Evolutionary conservation across 805 yeast species (phyloP).

Genomic region (Candida yuanshanica): DNA sequence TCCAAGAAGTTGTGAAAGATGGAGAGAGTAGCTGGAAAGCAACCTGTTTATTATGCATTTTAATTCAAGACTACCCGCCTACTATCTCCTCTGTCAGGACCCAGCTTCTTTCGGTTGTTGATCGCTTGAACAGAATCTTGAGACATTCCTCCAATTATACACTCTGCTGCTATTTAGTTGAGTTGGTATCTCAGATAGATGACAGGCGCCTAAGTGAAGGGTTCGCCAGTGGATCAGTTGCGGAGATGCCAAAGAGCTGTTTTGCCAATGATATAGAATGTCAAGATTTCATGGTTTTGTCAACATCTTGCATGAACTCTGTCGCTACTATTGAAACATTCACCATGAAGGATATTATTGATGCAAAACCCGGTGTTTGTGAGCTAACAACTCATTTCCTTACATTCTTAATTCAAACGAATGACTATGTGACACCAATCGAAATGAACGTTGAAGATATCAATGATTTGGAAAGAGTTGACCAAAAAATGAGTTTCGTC

Average conservation of each 20-base stretch:
- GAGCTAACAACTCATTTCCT: conserved; percentile 11
- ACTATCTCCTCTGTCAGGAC: neutral
- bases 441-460: conserved; percentile 13
- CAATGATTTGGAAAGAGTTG: conserved; percentile 1
- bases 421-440: conserved; percentile 17
- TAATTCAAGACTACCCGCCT: conserved; percentile 19
- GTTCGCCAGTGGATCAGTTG: neutral
- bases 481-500: conserved; percentile 2
- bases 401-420: conserved; percentile 11
- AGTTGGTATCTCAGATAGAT: conserved; percentile 18
- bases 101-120: neutral
- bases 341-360: conserved; percentile 3
- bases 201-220: neutral
- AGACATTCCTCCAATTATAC: conserved; percentile 11
- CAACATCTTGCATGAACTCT: conserved; percentile 1
- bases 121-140: conserved; percentile 1
- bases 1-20: conserved; percentile 6
- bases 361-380: conserved; percentile 9
- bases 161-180: conserved; percentile 16
- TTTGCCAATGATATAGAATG: conserved; percentile 19
- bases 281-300: conserved; percentile 8
- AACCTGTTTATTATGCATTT: conserved; percentile 19
- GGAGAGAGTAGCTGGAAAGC: conserved; percentile 23
- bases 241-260: conserved; percentile 3
- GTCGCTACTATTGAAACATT: conserved; percentile 9